Percentiles rank a stretch among this genome's conserved stretches.
These are phyloP conservation scores for Alternaria viburni DNA, from an alignment of 2,329 filamentous ascomycete genomes.

Conservation along the genomic window DNA sequence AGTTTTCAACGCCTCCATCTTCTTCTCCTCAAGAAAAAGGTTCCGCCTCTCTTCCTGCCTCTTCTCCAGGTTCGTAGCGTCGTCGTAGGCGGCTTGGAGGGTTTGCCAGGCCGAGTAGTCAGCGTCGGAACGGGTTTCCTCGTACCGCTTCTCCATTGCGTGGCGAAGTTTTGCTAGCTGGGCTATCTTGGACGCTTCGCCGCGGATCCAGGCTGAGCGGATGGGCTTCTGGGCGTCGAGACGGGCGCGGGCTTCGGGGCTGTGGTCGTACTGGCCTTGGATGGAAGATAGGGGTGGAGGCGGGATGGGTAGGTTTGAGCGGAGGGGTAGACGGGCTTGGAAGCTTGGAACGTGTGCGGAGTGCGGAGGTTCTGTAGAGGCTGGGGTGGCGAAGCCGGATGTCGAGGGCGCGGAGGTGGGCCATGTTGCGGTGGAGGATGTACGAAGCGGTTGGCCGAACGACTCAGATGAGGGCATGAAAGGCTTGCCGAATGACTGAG, in stretches of 20 bases:
- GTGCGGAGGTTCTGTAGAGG: background rate
- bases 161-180: background rate
- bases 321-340: background rate
- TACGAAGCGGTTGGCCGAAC: no score
- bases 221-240: constrained; percentile 9
- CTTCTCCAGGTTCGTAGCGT: constrained; percentile 20
- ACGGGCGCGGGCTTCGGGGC: background rate
- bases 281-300: constrained; percentile 5
- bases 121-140: background rate
- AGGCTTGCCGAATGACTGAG: background rate
- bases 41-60: constrained; percentile 22
- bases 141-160: background rate
- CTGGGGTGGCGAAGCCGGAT: background rate
- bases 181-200: constrained; percentile 10
- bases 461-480: background rate
- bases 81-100: background rate
- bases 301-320: constrained; percentile 1
- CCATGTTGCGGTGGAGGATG: background rate
- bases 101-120: constrained; percentile 11
- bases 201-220: constrained; percentile 26
- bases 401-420: background rate
- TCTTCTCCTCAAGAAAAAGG: constrained; percentile 19
- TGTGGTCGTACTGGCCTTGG: background rate
- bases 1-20: constrained; percentile 19
- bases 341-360: background rate